Base-by-base conservation (phyloP, 805 yeast genomes). In the Metschnikowia hibisci region DNA sequence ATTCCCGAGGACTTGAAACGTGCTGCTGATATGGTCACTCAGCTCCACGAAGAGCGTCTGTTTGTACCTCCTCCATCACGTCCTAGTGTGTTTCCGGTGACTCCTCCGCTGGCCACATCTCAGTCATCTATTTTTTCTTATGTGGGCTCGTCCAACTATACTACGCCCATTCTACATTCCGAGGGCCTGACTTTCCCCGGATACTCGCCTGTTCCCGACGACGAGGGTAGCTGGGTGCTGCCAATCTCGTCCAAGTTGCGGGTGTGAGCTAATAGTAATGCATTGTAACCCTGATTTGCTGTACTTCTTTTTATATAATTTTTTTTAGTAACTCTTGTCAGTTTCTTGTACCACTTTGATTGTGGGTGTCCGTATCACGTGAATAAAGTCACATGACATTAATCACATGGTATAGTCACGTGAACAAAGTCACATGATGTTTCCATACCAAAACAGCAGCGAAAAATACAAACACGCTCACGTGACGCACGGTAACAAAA, bases 51-150 rank as follows among this genome's bases (percentile, higher is more conserved):
- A 12, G 49, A 44, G 11, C 28, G 34, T 20, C 34, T 20, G 30
- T 44, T 42, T 26, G 41, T 32, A 12, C 27, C 36, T 13, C 41
- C 47, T 8, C 41, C 47, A n/a, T 4, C 37, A 9, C 39, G 40
- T 30, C 43, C 44, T 23, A 39, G 43, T 29, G 32, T 44, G 31
- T 27, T 48, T 18, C 72, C 72, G 13, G 51, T 58, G 13, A 67
- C 73, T 2, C 73, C 73, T n/a, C 73, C 73, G 23, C 63, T 66
- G 41, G 73, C 73, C n/a, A 61, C 66, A 11, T 65, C 72, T 12
- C 71, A 64, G 49, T 58, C 64, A 38, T 64, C 68, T 26, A 61
- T 67, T 8, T 67, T 67, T 42, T 67, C 72, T 10, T 45, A 36
- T 27, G 31, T 33, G 31, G 54, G 45, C 27, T 38, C 46, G 6